These are phyloP conservation scores for Maudiozyma saulgeensis DNA, from an alignment of 805 yeast genomes.

Conservation along the genomic window DNA sequence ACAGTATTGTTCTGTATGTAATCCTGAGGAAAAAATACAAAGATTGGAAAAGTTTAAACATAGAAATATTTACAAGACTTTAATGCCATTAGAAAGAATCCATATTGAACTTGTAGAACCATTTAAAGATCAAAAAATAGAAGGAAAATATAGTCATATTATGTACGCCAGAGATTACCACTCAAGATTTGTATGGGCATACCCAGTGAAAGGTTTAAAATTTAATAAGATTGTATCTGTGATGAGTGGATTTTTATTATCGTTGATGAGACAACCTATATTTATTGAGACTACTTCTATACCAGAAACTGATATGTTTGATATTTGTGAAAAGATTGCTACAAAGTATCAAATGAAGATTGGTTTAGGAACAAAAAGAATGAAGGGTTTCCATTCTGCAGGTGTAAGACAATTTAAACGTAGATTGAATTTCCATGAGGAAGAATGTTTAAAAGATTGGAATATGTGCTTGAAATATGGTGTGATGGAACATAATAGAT, in stretches of 20 bases:
- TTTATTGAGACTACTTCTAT: slow-evolving; percentile 23
- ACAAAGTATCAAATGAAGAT: slow-evolving; percentile 14
- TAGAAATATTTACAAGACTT: slow-evolving; percentile 11
- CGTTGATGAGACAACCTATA: slow-evolving; percentile 21
- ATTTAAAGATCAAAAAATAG: slow-evolving; percentile 16
- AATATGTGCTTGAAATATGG: slow-evolving; percentile 20
- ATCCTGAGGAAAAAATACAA: slow-evolving; percentile 8
- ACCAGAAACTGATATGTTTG: slow-evolving; percentile 24
- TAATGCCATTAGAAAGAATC: slow-evolving; percentile 22
- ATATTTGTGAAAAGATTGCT: slow-evolving; percentile 19
- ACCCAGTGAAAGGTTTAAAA: slow-evolving; percentile 20
- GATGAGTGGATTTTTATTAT: slow-evolving; percentile 13
- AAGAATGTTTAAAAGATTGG: slow-evolving; percentile 21
- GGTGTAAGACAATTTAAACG: slow-evolving; percentile 15
- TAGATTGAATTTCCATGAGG: slow-evolving; percentile 8
- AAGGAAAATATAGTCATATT: slow-evolving; percentile 21
- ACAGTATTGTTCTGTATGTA: slow-evolving; percentile 25
- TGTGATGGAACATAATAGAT: slow-evolving; percentile 12
- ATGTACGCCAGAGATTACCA: slow-evolving; percentile 23
- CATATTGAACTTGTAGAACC: slow-evolving; percentile 25
- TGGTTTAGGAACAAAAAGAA: slow-evolving; percentile 21
- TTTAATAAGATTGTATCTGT: slow-evolving; percentile 14
- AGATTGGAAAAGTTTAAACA: slow-evolving; percentile 11
- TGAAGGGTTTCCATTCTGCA: slow-evolving; percentile 10
- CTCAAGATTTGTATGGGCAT: slow-evolving; percentile 24